A percentile compares a stretch with the other conserved stretches of the same genome.
These are phyloP conservation scores for Gloeophyllum trabeum DNA, from an alignment of 768 basidiomycete genomes.

Conservation along the genomic window DNA sequence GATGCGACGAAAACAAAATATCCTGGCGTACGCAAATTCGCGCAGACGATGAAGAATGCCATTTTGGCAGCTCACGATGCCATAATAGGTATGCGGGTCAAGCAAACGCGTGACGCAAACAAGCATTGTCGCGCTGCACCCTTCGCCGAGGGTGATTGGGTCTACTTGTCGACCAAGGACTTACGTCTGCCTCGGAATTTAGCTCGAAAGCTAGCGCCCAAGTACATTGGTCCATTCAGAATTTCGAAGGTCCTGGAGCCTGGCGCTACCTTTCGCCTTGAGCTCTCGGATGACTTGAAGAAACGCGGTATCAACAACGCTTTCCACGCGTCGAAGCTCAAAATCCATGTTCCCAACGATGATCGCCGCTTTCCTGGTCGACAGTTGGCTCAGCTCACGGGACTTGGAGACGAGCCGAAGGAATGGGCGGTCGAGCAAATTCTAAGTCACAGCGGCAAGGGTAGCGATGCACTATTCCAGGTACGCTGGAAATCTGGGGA, in stretches of 20 bases:
- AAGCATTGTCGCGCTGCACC: conserved; percentile 4
- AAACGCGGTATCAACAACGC: conserved; percentile 10
- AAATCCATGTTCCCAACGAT: conserved; percentile 12
- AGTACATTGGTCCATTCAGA: conserved; percentile 18
- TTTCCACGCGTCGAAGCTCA: conserved; percentile 13
- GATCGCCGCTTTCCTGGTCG: conserved; percentile 12
- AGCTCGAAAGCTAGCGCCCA: conserved; percentile 16
- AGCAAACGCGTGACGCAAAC: conserved; percentile 22
- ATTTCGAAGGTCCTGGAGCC: conserved; percentile 11
- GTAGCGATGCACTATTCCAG: conserved; percentile 13
- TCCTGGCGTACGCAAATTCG: conserved; percentile 19
- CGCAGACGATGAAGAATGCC: conserved; percentile 14
- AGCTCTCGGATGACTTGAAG: conserved; percentile 9
- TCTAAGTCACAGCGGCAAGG: conserved; percentile 13
- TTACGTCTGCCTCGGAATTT: conserved; percentile 4
- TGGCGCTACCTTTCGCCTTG: conserved; percentile 12
- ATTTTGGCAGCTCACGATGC: conserved; percentile 21
- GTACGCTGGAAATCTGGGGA: conserved; percentile 18
- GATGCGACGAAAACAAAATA: conserved; percentile 4
- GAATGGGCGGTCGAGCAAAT: conserved; percentile 17
- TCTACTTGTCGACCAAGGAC: conserved; percentile 14
- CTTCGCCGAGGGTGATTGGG: conserved; percentile 14
- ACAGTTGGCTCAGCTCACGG: conserved; percentile 5
- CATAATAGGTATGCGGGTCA: conserved; percentile 18
- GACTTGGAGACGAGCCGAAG: conserved; percentile 4